A percentile compares a stretch with the other conserved stretches of the same genome.
phyloP scores from a whole-genome alignment of 1,139 yeast genomes.

The Pichia sp. region DNA sequence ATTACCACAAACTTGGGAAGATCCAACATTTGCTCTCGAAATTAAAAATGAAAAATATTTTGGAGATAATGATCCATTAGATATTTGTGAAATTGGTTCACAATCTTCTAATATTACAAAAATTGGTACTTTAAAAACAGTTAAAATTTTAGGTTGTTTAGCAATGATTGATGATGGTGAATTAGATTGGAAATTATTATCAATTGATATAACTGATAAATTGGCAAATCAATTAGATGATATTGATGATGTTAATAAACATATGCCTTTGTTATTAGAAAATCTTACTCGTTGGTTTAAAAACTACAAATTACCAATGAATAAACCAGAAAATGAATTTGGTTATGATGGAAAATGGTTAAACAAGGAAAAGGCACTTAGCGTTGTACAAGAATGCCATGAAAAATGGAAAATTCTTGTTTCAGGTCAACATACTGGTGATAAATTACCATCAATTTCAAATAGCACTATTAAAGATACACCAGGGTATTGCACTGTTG shows the following conservation, averaged over 20 bases:
- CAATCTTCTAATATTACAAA: conserved; percentile 39
- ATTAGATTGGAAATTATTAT: conserved; percentile 94
- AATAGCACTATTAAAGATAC: conserved; percentile 35
- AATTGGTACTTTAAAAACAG: conserved; percentile 73
- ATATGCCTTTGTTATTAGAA: conserved; percentile 79
- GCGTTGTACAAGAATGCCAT: conserved; percentile 66
- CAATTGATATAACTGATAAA: conserved; percentile 76
- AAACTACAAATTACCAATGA: conserved; percentile 91
- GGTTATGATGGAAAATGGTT: conserved; percentile 55
- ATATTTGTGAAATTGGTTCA: conserved; percentile 85
- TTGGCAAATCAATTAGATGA: conserved; percentile 68
- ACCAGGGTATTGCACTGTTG: conserved; percentile 22
- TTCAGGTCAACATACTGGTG: conserved; percentile 37
- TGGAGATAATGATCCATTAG: conserved; percentile 96
- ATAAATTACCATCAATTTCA: conserved; percentile 31
- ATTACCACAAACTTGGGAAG: conserved; percentile 98
- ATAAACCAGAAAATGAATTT: conserved; percentile 80
- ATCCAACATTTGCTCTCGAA: conserved; percentile 34
- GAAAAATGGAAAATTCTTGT: conserved; percentile 72
- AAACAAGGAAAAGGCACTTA: conserved; percentile 62
- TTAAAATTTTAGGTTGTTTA: conserved; percentile 86
- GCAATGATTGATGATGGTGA: conserved; percentile 97
- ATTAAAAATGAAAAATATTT: conserved; percentile 30
- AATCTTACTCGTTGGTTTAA: conserved; percentile 92
- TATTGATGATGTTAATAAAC: conserved; percentile 72